Base-by-base conservation (phyloP, 768 basidiomycete genomes). In the Lentinula lateritia region DNA sequence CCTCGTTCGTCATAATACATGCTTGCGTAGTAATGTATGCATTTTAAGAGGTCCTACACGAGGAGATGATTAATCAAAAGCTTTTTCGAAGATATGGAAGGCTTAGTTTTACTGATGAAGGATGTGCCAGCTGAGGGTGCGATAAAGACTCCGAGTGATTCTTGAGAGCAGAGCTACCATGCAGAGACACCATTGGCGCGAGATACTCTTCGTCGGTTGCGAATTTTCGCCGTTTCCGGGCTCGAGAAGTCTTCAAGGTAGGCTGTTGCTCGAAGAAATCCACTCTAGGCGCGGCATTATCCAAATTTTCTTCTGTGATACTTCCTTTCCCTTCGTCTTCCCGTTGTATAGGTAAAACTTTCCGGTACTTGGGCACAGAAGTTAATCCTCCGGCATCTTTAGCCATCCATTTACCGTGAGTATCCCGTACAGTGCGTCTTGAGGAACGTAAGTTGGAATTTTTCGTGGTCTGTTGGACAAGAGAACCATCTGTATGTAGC, bases 1-100 rank as follows among this genome's bases (percentile, higher is more conserved):
- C 75, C 81, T 56, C 71, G 70, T 60, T 76, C 75, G 18, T 69
- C 68, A 58, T 83, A 83, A 65, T 80, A 77, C 20, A 71, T 73
- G 52, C 78, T 80, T 23, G 82, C 72, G 59, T 80, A 81, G 65
- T 82, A 72, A 62, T 83, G 83, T 43, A 83, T 76, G 52, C 75
- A 75, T 69, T 83, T 83, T 52, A 83, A 64, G 32, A 84, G 61
- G 59, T 84, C 82, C 82, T 84, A 20, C 3, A 12, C 38, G 28
- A 43, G 60, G 20, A 6, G 12, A 28, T 8, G 23, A 23, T 15
- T 43, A 13, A 13, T 23, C 45, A 18, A 42, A 75, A 69, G 28
- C 28, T 28, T 28, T 28, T 62, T 39, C 78, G 69, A 18, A 75
- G 74, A 34, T 76, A 78, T 12, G 6, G 8, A 34, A 54, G 20